Conservation (phyloP, 2,329 filamentous ascomycete genomes). For the Ophiostoma sp. region DNA sequence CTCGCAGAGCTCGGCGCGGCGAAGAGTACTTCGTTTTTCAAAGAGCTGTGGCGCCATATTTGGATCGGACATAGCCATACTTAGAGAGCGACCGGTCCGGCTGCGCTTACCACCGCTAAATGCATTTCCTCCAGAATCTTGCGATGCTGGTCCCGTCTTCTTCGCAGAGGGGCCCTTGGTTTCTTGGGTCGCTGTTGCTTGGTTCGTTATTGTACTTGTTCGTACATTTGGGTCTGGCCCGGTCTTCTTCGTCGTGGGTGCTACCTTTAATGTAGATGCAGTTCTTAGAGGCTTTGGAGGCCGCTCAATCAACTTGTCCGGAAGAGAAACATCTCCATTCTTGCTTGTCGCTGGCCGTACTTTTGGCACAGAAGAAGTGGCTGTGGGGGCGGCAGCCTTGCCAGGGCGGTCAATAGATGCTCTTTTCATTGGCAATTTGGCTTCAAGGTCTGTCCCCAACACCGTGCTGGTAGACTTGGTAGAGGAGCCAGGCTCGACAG, state of each 20-base stretch:
- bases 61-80: slow-evolving; percentile 39
- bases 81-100: slow-evolving; percentile 35
- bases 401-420: neutral
- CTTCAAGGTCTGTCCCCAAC: neutral
- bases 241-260: neutral
- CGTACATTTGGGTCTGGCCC: neutral
- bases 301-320: neutral
- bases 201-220: neutral
- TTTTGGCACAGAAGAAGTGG: neutral
- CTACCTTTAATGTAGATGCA: neutral
- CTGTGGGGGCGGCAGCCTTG: neutral
- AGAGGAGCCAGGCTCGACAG: neutral
- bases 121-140: slow-evolving; percentile 38
- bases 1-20: slow-evolving; percentile 39
- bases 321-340: neutral
- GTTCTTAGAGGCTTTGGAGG: neutral
- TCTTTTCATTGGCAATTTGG: neutral
- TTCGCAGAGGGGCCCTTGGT: neutral
- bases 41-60: slow-evolving; percentile 40
- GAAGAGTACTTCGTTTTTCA: slow-evolving; percentile 34
- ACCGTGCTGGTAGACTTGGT: neutral
- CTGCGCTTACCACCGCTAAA: slow-evolving; percentile 41
- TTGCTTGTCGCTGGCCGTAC: neutral
- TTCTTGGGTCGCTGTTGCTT: neutral
- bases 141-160: slow-evolving; percentile 18